phyloP scores from a whole-genome alignment of 73 alveolate genomes.

The Paramecium sexaurelia region DNA sequence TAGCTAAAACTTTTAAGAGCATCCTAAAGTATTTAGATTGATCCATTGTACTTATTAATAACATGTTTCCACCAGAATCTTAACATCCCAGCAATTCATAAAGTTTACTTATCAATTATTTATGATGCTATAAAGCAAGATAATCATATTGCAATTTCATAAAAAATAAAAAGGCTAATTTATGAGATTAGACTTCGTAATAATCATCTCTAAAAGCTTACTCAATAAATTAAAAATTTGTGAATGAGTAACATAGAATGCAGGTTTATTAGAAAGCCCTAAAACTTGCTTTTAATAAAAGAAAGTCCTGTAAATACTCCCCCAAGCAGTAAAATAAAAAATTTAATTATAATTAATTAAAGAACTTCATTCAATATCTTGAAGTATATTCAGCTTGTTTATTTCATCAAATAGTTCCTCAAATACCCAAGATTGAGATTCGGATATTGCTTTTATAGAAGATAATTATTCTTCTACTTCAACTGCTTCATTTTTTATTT shows the following conservation, averaged over 20 bases:
- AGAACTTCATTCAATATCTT: conserved; percentile 13
- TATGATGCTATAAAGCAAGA: not conserved
- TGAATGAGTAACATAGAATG: conserved; percentile 25
- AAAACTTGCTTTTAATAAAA: not conserved
- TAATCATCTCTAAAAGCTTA: conserved; percentile 41
- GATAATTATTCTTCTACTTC: conserved; percentile 24
- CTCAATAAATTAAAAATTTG: not conserved
- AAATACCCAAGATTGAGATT: conserved; percentile 32
- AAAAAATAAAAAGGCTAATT: conserved; percentile 29
- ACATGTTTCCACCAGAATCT: conserved; percentile 65
- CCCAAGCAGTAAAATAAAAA: not conserved
- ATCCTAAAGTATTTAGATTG: conserved; percentile 41
- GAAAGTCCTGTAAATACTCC: not conserved
- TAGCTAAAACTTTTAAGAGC: conserved; percentile 53
- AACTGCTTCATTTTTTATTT: not conserved
- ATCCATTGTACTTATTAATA: conserved; percentile 32
- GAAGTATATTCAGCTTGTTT: not conserved
- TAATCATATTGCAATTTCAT: conserved; percentile 66
- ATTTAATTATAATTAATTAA: conserved; percentile 7
- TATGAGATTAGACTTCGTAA: conserved; percentile 36
- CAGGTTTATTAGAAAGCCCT: conserved; percentile 13
- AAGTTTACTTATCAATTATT: not conserved
- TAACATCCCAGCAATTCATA: conserved; percentile 45
- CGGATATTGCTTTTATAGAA: not conserved
- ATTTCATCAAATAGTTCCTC: conserved; percentile 17